phyloP scores from a whole-genome alignment of 352 stramenopile genomes.

The Phytopythium sindhum region DNA sequence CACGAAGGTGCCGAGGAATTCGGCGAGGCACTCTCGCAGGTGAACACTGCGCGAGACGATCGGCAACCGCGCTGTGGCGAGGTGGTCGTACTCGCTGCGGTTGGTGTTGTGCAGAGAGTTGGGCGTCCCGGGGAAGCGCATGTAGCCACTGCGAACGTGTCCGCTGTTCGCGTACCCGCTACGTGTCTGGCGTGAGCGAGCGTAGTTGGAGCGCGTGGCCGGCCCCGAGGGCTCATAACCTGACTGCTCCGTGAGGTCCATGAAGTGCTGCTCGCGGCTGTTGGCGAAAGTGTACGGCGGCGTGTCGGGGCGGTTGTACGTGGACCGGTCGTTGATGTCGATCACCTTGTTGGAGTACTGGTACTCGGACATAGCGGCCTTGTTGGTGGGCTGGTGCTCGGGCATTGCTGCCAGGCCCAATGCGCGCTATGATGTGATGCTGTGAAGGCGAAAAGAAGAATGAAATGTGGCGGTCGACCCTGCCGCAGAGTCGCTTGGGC shows the following conservation, averaged over 20 bases:
- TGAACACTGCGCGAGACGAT: slow-evolving; percentile 15
- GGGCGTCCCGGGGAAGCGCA: slow-evolving; percentile 16
- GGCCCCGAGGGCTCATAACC: slow-evolving; percentile 6
- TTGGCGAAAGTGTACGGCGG: slow-evolving; percentile 8
- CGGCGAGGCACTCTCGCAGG: slow-evolving; percentile 35
- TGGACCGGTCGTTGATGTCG: slow-evolving; percentile 10
- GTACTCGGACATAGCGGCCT: slow-evolving; percentile 2
- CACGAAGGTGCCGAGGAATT: slow-evolving; percentile 30
- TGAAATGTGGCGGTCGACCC: background rate
- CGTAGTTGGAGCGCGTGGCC: slow-evolving; percentile 14
- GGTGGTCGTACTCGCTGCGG: slow-evolving; percentile 22
- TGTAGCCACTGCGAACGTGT: slow-evolving; percentile 13
- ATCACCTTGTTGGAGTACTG: slow-evolving; percentile 9
- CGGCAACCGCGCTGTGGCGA: slow-evolving; percentile 10
- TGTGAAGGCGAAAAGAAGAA: background rate
- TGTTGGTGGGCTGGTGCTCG: background rate
- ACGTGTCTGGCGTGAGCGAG: slow-evolving; percentile 10
- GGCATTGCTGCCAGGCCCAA: background rate
- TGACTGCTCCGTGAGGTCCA: slow-evolving; percentile 8
- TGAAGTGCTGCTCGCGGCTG: slow-evolving; percentile 9
- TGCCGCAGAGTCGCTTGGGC: background rate
- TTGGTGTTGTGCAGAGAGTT: slow-evolving; percentile 30
- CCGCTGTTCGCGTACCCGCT: background rate
- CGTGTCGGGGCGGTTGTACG: slow-evolving; percentile 7
- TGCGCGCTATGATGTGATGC: background rate